Evolutionary conservation across 2,329 filamentous ascomycete species (phyloP).

Genomic region (Alternaria sp.): DNA sequence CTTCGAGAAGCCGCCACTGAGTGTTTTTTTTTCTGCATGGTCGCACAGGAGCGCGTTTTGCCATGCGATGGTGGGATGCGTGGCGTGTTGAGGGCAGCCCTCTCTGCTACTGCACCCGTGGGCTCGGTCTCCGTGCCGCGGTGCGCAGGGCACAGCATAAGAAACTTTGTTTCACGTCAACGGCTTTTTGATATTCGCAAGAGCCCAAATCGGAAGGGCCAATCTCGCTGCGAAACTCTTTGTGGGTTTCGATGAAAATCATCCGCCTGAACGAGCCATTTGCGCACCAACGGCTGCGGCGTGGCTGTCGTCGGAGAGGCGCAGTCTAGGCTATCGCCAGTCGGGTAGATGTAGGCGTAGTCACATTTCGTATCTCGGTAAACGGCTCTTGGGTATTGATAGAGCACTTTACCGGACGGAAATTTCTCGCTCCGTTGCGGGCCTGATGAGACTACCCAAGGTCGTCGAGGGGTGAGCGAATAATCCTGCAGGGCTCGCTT

Average conservation of each 20-base stretch:
- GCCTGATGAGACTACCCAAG: conserved; percentile 11
- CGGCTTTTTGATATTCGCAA: conserved; percentile 35
- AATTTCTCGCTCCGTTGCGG: conserved; percentile 38
- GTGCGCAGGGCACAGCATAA: conserved; percentile 18
- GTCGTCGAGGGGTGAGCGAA: conserved; percentile 9
- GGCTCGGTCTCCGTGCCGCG: conserved; percentile 7
- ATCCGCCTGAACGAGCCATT: conserved; percentile 19
- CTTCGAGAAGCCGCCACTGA: conserved; percentile 42
- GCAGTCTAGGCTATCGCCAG: conserved; percentile 22
- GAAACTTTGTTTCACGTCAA: conserved; percentile 15
- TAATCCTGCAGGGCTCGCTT: conserved; percentile 24
- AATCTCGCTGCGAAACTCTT: conserved; percentile 27
- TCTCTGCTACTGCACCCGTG: background rate
- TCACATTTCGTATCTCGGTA: conserved; percentile 21
- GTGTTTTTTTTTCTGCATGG: conserved; percentile 22
- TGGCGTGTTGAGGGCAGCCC: background rate
- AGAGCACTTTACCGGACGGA: conserved; percentile 32
- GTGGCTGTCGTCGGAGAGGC: conserved; percentile 17
- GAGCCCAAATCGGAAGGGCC: conserved; percentile 11
- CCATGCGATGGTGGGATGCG: conserved; percentile 4
- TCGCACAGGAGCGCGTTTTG: conserved; percentile 15
- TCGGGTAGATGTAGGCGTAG: conserved; percentile 17
- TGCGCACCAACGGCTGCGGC: conserved; percentile 27
- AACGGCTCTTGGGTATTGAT: conserved; percentile 17
- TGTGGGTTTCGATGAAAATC: conserved; percentile 27